phyloP scores from a whole-genome alignment of 805 yeast genomes.

The Starmerella floris region DNA sequence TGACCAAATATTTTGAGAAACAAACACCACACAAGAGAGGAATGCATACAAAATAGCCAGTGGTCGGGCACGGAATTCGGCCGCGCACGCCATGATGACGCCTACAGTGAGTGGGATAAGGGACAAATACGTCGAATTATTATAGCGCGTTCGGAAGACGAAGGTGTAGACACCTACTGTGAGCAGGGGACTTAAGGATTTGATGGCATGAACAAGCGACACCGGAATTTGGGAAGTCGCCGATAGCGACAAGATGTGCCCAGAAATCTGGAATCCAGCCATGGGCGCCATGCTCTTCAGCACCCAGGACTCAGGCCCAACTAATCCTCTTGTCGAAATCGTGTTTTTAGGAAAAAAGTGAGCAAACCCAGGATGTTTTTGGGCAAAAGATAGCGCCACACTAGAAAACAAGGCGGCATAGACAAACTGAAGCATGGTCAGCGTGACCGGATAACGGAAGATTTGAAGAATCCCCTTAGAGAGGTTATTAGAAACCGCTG shows the following conservation, averaged over 20 bases:
- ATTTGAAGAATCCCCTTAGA: slow-evolving; percentile 60
- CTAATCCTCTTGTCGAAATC: slow-evolving; percentile 20
- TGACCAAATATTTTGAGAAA: slow-evolving; percentile 75
- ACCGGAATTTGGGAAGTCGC: slow-evolving; percentile 90
- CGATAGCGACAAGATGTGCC: slow-evolving; percentile 81
- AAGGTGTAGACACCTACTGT: slow-evolving; percentile 70
- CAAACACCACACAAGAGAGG: slow-evolving; percentile 59
- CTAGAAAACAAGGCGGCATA: slow-evolving; percentile 49
- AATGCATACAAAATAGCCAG: slow-evolving; percentile 59
- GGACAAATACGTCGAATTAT: slow-evolving; percentile 57
- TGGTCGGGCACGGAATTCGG: slow-evolving; percentile 34
- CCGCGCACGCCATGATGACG: slow-evolving; percentile 52
- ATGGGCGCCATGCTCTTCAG: slow-evolving; percentile 57
- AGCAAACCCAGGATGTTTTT: slow-evolving; percentile 24
- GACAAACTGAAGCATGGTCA: slow-evolving; percentile 76
- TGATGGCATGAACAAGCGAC: slow-evolving; percentile 87
- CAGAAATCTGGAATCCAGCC: slow-evolving; percentile 87
- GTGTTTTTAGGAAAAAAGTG: slow-evolving; percentile 29
- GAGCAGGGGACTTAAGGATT: slow-evolving; percentile 78
- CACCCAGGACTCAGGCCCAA: slow-evolving; percentile 23
- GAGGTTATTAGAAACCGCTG: slow-evolving; percentile 70
- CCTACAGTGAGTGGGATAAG: slow-evolving; percentile 69
- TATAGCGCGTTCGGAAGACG: slow-evolving; percentile 46
- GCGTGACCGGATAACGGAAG: slow-evolving; percentile 71
- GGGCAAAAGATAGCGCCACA: slow-evolving; percentile 31